Conservation (phyloP, 2,329 filamentous ascomycete genomes). For the Clarireedia paspali region DNA sequence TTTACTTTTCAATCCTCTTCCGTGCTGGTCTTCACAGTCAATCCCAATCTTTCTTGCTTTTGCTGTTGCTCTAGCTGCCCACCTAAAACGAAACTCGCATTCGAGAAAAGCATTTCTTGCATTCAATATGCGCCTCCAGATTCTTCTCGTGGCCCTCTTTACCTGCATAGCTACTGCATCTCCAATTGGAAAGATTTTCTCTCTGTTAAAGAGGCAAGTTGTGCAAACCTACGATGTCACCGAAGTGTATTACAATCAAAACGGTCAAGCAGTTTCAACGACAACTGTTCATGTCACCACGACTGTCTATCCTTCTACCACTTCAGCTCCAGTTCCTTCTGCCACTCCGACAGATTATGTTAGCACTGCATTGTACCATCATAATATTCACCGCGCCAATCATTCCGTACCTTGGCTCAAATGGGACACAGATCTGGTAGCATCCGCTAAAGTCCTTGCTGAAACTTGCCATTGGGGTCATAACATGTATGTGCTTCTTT, state of each 20-base stretch:
- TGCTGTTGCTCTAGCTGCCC: neutral
- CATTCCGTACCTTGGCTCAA: slow-evolving; percentile 6
- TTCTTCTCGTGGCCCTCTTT: slow-evolving; percentile 1
- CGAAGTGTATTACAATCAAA: slow-evolving; percentile 2
- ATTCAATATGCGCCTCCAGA: slow-evolving; percentile 6
- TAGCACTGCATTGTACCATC: slow-evolving; percentile 8
- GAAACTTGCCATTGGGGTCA: slow-evolving; percentile 11
- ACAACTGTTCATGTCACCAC: slow-evolving; percentile 5
- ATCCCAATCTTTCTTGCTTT: neutral
- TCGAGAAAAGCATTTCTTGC: neutral
- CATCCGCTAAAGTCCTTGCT: slow-evolving; percentile 9
- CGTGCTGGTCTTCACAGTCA: neutral
- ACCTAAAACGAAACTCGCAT: neutral
- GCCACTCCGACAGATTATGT: slow-evolving; percentile 9
- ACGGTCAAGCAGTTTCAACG: slow-evolving; percentile 4
- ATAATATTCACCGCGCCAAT: slow-evolving; percentile 9
- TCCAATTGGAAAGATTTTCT: neutral
- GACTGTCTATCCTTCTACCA: slow-evolving; percentile 8
- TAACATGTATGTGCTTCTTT: slow-evolving; percentile 51
- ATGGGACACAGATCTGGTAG: slow-evolving; percentile 6
- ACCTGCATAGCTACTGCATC: slow-evolving; percentile 5
- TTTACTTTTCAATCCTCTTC: neutral
- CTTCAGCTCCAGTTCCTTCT: slow-evolving; percentile 5
- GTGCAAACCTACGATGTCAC: slow-evolving; percentile 8
- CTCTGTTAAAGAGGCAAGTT: neutral